Base-by-base conservation (phyloP, 2,329 filamentous ascomycete species). In the Colletotrichum lindemuthianum region DNA sequence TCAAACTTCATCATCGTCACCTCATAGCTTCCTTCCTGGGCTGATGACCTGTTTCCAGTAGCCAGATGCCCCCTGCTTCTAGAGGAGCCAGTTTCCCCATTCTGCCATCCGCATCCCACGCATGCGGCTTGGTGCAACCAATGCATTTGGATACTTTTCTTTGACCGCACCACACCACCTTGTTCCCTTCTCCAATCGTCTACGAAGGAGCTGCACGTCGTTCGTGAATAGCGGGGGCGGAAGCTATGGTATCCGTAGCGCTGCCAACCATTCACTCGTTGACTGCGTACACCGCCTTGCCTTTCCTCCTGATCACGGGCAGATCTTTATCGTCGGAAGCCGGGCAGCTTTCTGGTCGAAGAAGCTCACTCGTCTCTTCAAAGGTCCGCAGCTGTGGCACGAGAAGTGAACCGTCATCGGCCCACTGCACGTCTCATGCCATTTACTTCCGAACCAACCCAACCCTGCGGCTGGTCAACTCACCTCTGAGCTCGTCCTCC, bases 1-100 rank as follows among this genome's bases (percentile, higher is more conserved):
- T 33, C 47, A n/a, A 6, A 37, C 45, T 16, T 16, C 63, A 63
- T 65, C 63, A 65, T 65, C 58, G 49, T 65, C 63, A 63, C 58
- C 58, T 63, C 52, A 63, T 65, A 52, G 51, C 45, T 56, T 51
- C 58, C 15, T 16, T 49, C 41, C 52, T 52, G 36, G 48, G 39
- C 51, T 47, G 61, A 61, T 37, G 41, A 47, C 16, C 47, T 24
- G 51, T 47, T 33, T 12, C 24, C 15, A 52, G 34, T 54, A 24
- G 61, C 16, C 39, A 50, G 41, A 36, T 16, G 16, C 36, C 33
- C 60, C 50, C 54, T 60, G 56, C 55, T 34, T 15, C 33, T 49
- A 24, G 36, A 52, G 13, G 33, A 34, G 8, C 11, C 37, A 34
- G 51, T 56, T 65, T 37, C 33, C 58, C 56, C 58, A 37, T 65